Conservation (phyloP, 1,139 yeast species). For the Sugiyamaella grinbergsii region DNA sequence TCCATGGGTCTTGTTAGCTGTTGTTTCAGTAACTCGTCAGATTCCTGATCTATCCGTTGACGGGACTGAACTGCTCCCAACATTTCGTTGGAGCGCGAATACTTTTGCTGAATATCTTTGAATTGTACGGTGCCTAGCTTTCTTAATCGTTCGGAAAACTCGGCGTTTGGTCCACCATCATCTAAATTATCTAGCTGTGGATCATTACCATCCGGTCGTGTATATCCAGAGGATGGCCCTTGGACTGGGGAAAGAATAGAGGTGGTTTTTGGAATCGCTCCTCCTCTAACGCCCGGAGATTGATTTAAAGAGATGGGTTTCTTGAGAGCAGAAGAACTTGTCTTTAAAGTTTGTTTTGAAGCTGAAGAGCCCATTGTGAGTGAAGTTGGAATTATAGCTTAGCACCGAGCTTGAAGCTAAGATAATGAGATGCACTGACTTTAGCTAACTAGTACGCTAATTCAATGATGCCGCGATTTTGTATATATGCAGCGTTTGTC, state of each 20-base stretch:
- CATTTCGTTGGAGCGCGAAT: slow-evolving; percentile 22
- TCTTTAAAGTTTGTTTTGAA: slow-evolving; percentile 19
- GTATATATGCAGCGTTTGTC: too few species aligned
- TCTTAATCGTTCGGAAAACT: slow-evolving; percentile 22
- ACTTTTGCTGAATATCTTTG: slow-evolving; percentile 15
- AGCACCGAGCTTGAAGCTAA: too few species aligned
- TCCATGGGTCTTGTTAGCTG: slow-evolving; percentile 1
- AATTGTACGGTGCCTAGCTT: slow-evolving; percentile 23
- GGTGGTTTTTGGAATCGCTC: slow-evolving; percentile 2
- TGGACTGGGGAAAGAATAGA: slow-evolving; percentile 6
- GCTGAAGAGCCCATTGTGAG: slow-evolving; percentile 22
- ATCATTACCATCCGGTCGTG: slow-evolving; percentile 19
- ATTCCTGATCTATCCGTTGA: slow-evolving; percentile 12
- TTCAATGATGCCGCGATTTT: too few species aligned
- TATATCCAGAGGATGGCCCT: slow-evolving; percentile 5
- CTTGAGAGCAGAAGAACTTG: slow-evolving; percentile 12
- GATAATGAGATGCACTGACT: too few species aligned
- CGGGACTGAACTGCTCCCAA: slow-evolving; percentile 23
- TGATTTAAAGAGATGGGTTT: slow-evolving; percentile 19
- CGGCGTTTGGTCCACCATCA: slow-evolving; percentile 15
- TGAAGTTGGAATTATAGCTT: background rate
- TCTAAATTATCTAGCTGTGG: slow-evolving; percentile 9
- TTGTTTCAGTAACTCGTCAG: slow-evolving; percentile 5
- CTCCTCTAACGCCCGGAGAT: slow-evolving; percentile 13
- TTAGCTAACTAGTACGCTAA: too few species aligned